phyloP scores from a whole-genome alignment of 192 early-diverging fungal species.

The Backusella westeae region DNA sequence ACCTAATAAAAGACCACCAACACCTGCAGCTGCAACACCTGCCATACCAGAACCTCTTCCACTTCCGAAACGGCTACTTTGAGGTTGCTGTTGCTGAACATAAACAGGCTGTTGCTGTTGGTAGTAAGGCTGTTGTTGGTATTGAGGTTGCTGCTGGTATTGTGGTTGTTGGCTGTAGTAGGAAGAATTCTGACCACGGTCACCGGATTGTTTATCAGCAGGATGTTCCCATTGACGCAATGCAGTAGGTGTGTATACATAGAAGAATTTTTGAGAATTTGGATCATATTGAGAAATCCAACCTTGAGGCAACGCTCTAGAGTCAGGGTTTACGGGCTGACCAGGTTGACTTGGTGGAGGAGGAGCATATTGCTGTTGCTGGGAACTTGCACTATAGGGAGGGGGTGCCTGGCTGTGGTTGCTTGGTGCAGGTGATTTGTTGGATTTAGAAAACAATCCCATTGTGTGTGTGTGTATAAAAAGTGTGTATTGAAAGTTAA shows the following conservation, averaged over 20 bases:
- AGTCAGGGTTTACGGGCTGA: slow-evolving; percentile 21
- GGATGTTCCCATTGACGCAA: slow-evolving; percentile 38
- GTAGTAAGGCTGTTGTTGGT: slow-evolving; percentile 14
- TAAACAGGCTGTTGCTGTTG: slow-evolving; percentile 3
- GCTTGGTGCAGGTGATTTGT: not conserved
- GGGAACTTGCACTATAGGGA: not conserved
- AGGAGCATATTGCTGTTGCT: not conserved
- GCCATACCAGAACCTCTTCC: slow-evolving; percentile 14
- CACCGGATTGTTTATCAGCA: slow-evolving; percentile 20
- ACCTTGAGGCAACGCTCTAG: slow-evolving; percentile 24
- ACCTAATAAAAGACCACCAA: slow-evolving; percentile 22
- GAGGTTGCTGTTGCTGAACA: slow-evolving; percentile 10
- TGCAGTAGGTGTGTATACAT: slow-evolving; percentile 35
- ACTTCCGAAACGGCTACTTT: slow-evolving; percentile 4
- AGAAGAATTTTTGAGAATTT: slow-evolving; percentile 28
- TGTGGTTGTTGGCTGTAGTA: not conserved
- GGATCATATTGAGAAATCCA: slow-evolving; percentile 36
- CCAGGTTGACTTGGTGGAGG: slow-evolving; percentile 17
- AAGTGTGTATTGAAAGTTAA: not conserved
- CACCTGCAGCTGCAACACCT: slow-evolving; percentile 22
- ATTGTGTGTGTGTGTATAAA: slow-evolving; percentile 7
- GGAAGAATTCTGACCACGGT: not conserved
- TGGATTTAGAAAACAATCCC: slow-evolving; percentile 27
- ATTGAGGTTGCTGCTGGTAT: slow-evolving; percentile 10
- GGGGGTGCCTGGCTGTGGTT: not conserved